Evolutionary conservation across 192 early-diverging fungal species (phyloP).

Genomic region (Podila horticola): DNA sequence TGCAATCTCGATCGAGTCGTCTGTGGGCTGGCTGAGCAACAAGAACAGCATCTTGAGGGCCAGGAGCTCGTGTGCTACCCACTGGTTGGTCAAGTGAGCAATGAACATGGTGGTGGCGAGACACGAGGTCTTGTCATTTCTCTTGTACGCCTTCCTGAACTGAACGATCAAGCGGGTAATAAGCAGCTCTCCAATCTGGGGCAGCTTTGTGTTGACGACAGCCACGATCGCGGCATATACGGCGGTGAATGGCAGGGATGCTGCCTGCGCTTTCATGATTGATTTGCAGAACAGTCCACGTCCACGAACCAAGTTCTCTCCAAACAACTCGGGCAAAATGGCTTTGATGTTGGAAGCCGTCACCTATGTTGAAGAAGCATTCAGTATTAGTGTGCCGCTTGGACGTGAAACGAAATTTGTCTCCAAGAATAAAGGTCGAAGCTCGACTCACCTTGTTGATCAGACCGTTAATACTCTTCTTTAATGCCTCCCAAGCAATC

Average conservation of each 20-base stretch:
- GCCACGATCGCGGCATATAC: constrained; percentile 91
- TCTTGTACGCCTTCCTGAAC: constrained; percentile 89
- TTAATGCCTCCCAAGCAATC: constrained; percentile 92
- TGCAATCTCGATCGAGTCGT: constrained; percentile 96
- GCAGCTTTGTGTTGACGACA: constrained; percentile 94
- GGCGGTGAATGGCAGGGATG: constrained; percentile 88
- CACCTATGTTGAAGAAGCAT: constrained; percentile 55
- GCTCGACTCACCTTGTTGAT: constrained; percentile 81
- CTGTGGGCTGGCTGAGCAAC: constrained; percentile 86
- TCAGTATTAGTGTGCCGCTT: neutral
- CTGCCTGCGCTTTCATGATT: constrained; percentile 90
- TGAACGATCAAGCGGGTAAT: constrained; percentile 86
- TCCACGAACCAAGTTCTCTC: constrained; percentile 92
- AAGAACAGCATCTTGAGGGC: constrained; percentile 88
- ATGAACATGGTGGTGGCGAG: constrained; percentile 88
- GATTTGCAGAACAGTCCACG: constrained; percentile 88
- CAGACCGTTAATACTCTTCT: constrained; percentile 93
- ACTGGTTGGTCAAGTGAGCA: constrained; percentile 93
- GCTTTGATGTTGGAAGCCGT: constrained; percentile 92
- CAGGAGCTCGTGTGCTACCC: constrained; percentile 87
- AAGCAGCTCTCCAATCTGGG: constrained; percentile 89
- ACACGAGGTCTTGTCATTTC: constrained; percentile 92
- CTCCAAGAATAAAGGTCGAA: neutral
- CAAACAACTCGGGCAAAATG: constrained; percentile 89
- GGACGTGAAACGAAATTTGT: neutral